phyloP scores from a whole-genome alignment of 31 red algal species.

The Odonthalia washingtoniensis region DNA sequence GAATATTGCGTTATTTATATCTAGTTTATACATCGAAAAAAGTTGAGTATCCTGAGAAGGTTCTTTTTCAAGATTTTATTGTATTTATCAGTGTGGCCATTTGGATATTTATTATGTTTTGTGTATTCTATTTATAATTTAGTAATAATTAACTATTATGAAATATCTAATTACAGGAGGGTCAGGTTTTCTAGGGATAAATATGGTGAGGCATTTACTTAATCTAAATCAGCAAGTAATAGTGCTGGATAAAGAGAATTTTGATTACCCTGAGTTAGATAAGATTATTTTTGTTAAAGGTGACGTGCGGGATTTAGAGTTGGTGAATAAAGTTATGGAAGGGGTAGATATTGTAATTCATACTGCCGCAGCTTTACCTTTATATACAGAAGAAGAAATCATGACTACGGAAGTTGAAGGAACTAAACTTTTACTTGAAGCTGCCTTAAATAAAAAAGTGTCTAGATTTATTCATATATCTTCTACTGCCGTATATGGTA shows the following conservation, averaged over 20 bases:
- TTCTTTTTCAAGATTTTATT: too few relatives aligned
- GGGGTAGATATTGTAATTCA: slow-evolving; percentile 22
- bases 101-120: too few relatives aligned
- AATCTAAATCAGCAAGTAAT: background rate
- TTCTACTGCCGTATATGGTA: slow-evolving; percentile 17
- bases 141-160: background rate
- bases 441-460: background rate
- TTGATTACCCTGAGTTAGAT: slow-evolving; percentile 22
- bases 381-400: slow-evolving; percentile 12
- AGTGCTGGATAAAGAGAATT: background rate
- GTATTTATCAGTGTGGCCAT: too few relatives aligned
- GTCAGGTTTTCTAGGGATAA: slow-evolving; percentile 15
- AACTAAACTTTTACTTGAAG: background rate
- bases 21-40: too few relatives aligned
- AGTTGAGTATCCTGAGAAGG: too few relatives aligned
- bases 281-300: background rate
- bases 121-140: too few relatives aligned
- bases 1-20: too few relatives aligned
- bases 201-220: slow-evolving; percentile 15
- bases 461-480: slow-evolving; percentile 20
- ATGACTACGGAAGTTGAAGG: slow-evolving; percentile 2
- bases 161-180: slow-evolving; percentile 19
- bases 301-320: slow-evolving; percentile 1
- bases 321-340: slow-evolving; percentile 1
- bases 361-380: slow-evolving; percentile 12